These are phyloP conservation scores for Lecanoromycetidae sp. DNA, from an alignment of 2,329 filamentous ascomycete genomes.

Conservation along the genomic window DNA sequence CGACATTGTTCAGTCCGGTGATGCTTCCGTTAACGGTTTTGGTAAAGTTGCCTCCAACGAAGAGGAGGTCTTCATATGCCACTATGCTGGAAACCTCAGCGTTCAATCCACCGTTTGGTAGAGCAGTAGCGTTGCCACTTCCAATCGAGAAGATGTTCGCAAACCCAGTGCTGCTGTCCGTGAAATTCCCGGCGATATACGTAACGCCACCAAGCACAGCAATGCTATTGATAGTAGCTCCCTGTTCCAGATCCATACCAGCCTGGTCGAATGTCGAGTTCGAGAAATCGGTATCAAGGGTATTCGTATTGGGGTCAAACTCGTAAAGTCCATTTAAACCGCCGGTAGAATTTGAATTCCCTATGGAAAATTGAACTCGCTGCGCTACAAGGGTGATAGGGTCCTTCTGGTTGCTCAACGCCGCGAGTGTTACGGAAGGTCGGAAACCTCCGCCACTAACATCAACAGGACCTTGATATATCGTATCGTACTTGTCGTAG, in stretches of 20 bases:
- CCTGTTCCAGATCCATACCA: conserved; percentile 53
- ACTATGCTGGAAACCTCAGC: conserved; percentile 62
- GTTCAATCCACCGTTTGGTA: conserved; percentile 65
- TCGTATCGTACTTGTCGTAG: conserved; percentile 90
- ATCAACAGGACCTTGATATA: conserved; percentile 79
- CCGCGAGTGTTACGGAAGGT: conserved; percentile 66
- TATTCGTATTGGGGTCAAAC: conserved; percentile 56
- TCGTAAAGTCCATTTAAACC: conserved; percentile 86
- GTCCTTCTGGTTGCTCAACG: conserved; percentile 49
- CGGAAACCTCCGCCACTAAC: conserved; percentile 60
- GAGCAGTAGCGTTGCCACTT: conserved; percentile 47
- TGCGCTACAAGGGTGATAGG: conserved; percentile 78
- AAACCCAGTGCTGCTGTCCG: conserved; percentile 48
- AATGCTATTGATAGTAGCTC: conserved; percentile 61
- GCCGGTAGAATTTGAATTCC: conserved; percentile 26
- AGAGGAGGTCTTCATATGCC: conserved; percentile 54
- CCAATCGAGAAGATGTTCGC: conserved; percentile 68
- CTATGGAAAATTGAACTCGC: conserved; percentile 59
- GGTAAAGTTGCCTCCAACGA: conserved; percentile 75
- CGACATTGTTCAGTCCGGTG: conserved; percentile 61
- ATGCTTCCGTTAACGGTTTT: conserved; percentile 52
- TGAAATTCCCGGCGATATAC: conserved; percentile 79
- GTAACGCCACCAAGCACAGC: conserved; percentile 50
- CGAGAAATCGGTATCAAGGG: conserved; percentile 52
- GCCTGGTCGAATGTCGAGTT: conserved; percentile 66